phyloP scores from a whole-genome alignment of 2,329 filamentous ascomycete species.

The Fusarium staphyleae region DNA sequence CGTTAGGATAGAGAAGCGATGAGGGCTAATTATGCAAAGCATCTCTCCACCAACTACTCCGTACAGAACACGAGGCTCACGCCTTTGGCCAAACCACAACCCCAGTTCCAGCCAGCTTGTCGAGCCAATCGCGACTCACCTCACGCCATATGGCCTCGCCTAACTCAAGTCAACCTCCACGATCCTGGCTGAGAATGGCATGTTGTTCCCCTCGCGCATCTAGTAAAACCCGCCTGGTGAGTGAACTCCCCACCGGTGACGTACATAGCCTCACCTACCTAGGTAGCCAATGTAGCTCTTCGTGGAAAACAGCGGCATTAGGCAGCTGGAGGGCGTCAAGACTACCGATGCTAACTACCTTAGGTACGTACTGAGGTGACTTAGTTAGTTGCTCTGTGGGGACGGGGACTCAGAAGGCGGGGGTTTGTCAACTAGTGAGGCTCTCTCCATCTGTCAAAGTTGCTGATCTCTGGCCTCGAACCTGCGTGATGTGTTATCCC shows the following conservation, averaged over 20 bases:
- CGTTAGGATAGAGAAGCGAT: too few relatives aligned
- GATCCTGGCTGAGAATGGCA: conserved; percentile 3
- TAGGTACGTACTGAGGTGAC: too few relatives aligned
- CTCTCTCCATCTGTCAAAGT: neutral
- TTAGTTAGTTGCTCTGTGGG: too few relatives aligned
- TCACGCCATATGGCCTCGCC: conserved; percentile 12
- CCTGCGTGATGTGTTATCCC: neutral
- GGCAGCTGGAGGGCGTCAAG: neutral
- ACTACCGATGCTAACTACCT: too few relatives aligned
- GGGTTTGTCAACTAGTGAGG: neutral
- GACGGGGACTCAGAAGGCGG: neutral
- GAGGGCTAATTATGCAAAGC: too few relatives aligned
- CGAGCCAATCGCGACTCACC: conserved; percentile 13
- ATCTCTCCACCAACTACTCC: neutral
- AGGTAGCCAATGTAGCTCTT: neutral
- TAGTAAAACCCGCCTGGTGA: neutral
- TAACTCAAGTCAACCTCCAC: neutral
- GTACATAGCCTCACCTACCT: too few relatives aligned
- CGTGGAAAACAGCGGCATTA: neutral
- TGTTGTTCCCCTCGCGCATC: neutral
- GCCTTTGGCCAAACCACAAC: conserved; percentile 17
- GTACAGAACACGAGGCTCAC: too few relatives aligned
- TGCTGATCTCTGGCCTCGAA: neutral
- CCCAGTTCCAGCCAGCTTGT: conserved; percentile 7
- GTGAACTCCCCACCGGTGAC: neutral